Evolutionary conservation across 2,329 filamentous ascomycete species (phyloP), one percentile per base, ranked within the genome.

Genomic region (Penicillium sp.): DNA sequence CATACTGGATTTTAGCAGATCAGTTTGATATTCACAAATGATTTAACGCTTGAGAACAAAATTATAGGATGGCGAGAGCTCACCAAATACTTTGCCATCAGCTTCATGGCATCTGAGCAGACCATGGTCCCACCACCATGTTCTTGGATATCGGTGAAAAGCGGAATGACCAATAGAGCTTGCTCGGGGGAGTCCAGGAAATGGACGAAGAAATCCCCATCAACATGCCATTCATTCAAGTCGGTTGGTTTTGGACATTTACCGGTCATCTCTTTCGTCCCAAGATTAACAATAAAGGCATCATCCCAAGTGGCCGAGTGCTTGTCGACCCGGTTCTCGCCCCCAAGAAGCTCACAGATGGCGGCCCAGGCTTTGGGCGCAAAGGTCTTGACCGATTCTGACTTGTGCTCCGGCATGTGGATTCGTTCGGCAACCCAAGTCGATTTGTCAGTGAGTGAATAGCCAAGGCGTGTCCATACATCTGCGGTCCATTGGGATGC

Each of bases 181-280:
- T 90, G 87, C 73, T 90, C 87, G 0, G 83, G 83, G 18, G 83
- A 87, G 67, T 90, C 87, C 31, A 90, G 81, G 61, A 86, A 90
- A 73, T 90, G 87, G 5, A 87, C 79, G 67, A 90, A 90, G 70
- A 88, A 89, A 61, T 90, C 87, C 8, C 87, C 87, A 70, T 89
- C 87, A 16, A 88, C 84, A 70, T 89, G 87, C 87, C 87, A 90
- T 0, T 83, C 78, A 47, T 79, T 75, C 0, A 84, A 83, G 21
- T 78, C 72, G 3, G 79, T 68, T 8, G 84, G 84, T 31, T 77
- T 71, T 3, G 80, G 70, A 19, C 78, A 75, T 46, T 76, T 77
- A 5, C 81, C 79, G 55, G 83, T 81, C 44, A 75, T 75, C 47
- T 81, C 79, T 0, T 78, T 67, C 1, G 79, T 83, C 11, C 87